Percentiles rank a stretch among this genome's conserved stretches.
Evolutionary conservation across 345 rosid genomes (phyloP).

Genomic region (Arabis alpina): DNA sequence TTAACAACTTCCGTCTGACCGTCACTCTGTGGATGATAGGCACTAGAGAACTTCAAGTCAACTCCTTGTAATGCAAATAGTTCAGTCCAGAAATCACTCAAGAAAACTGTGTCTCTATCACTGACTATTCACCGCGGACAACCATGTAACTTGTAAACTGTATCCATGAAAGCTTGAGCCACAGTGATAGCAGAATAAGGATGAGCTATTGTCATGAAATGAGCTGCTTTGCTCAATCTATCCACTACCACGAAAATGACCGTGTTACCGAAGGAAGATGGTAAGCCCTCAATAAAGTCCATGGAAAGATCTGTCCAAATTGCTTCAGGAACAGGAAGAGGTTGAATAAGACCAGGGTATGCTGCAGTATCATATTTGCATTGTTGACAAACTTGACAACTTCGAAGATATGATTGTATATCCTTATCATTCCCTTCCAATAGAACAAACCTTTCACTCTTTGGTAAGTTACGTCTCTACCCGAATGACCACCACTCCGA

Average conservation of each 20-base stretch:
- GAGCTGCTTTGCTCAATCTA: not conserved
- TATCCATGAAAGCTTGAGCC: not conserved
- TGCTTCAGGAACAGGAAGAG: not conserved
- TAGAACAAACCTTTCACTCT: not conserved
- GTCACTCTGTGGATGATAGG: too few relatives aligned
- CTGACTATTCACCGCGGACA: not conserved
- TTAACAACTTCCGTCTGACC: too few relatives aligned
- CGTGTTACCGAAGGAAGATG: not conserved
- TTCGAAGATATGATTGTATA: not conserved
- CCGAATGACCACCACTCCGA: not conserved
- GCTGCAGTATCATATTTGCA: not conserved
- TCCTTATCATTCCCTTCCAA: not conserved
- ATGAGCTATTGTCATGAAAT: not conserved
- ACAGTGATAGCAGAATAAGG: not conserved
- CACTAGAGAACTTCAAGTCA: too few relatives aligned
- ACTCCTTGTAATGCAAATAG: not conserved
- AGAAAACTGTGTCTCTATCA: not conserved
- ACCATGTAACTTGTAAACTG: not conserved
- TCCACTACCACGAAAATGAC: not conserved
- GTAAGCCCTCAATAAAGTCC: not conserved
- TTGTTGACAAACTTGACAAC: not conserved
- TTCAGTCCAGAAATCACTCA: not conserved
- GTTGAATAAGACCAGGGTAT: not conserved
- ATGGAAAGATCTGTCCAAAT: not conserved
- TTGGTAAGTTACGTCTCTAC: accelerated